Evolutionary conservation across 2,329 filamentous ascomycete species (phyloP).

Genomic region (Neoascochyta sp.): DNA sequence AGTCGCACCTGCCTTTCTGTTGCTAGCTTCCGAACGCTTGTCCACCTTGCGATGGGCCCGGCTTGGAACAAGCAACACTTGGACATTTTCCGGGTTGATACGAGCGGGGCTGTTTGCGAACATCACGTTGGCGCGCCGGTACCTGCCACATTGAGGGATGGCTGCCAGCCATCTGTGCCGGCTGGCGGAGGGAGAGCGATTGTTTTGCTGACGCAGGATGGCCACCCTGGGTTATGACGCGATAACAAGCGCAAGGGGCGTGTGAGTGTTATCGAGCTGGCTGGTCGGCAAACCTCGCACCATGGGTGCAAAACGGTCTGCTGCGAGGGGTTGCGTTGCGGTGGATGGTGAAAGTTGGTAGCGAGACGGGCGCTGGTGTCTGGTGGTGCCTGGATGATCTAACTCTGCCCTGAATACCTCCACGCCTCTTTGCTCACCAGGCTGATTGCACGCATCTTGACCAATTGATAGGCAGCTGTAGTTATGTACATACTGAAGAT

Average conservation of each 20-base stretch:
- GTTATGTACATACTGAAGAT: no score
- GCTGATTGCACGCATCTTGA: no score
- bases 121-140: conserved; percentile 9
- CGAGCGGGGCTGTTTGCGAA: conserved; percentile 11
- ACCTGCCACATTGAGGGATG: conserved; percentile 19
- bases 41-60: conserved; percentile 15
- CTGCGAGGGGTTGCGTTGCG: no score
- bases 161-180: conserved; percentile 8
- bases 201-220: conserved; percentile 8
- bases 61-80: conserved; percentile 11
- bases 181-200: conserved; percentile 3
- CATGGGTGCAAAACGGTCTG: no score
- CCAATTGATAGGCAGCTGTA: no score
- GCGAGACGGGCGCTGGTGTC: no score
- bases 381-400: no score
- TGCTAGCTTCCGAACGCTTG: conserved; percentile 19
- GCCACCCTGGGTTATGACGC: conserved; percentile 5
- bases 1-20: conserved; percentile 16
- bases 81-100: conserved; percentile 14
- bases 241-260: conserved; percentile 2
- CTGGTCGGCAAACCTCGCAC: no score
- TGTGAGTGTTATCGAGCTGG: no score
- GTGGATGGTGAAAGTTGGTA: no score
- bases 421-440: no score
- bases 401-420: no score